Evolutionary conservation across 306 rosid genomes (phyloP).

Genomic region (Psophocarpus tetragonolobus): DNA sequence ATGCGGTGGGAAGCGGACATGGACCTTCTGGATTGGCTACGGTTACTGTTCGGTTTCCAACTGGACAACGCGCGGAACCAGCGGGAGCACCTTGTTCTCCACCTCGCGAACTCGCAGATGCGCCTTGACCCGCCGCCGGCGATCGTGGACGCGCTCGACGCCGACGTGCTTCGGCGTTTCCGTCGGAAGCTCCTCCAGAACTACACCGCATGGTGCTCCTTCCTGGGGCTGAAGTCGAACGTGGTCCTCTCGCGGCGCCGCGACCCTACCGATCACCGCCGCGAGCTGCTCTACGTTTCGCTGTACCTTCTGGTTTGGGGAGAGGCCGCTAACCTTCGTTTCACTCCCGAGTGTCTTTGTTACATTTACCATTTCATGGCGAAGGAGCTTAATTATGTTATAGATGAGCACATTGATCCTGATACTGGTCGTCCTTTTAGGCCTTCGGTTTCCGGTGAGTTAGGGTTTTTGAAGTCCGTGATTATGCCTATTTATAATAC

Average conservation of each 20-base stretch:
- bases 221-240: conserved; percentile 60
- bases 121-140: conserved; percentile 61
- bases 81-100: conserved; percentile 92
- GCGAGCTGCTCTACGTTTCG: conserved; percentile 73
- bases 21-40: conserved; percentile 87
- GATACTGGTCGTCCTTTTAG: conserved; percentile 63
- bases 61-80: conserved; percentile 84
- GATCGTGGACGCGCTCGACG: conserved; percentile 51
- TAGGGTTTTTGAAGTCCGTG: conserved; percentile 69
- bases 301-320: conserved; percentile 84
- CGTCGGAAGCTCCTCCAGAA: conserved; percentile 65
- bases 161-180: conserved; percentile 53
- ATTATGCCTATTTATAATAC: conserved; percentile 74
- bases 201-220: conserved; percentile 82
- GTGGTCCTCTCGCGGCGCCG: conserved; percentile 42
- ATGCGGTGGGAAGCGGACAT: conserved; percentile 51
- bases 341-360: conserved; percentile 75
- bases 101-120: conserved; percentile 92
- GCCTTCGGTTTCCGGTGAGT: conserved; percentile 64
- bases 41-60: conserved; percentile 76
- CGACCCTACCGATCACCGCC: conserved; percentile 47
- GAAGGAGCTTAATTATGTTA: conserved; percentile 67
- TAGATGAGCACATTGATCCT: conserved; percentile 57
- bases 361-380: conserved; percentile 84
- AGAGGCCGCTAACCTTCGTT: conserved; percentile 84